A percentile compares a stretch with the other conserved stretches of the same genome.
Evolutionary conservation across 805 yeast genomes (phyloP).

Genomic region (Candida anglica): DNA sequence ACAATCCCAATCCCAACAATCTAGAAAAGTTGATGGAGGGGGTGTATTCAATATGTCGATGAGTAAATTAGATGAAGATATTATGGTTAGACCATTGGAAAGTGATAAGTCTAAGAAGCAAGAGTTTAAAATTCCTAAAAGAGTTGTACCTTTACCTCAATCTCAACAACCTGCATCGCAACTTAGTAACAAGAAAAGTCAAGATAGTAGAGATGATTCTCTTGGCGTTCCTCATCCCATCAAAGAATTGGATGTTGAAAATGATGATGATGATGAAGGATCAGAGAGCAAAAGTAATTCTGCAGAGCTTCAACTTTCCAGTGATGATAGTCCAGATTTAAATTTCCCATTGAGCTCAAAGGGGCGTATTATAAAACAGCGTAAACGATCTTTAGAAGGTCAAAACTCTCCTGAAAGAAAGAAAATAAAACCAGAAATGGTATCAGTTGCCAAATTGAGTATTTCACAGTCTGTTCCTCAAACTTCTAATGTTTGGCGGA

Average conservation of each 20-base stretch:
- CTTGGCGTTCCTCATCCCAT: too few relatives aligned
- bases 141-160: slow-evolving; percentile 42
- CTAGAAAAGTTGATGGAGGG: slow-evolving; percentile 37
- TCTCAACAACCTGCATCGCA: slow-evolving; percentile 22
- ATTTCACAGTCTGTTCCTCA: background rate
- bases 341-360: slow-evolving; percentile 1
- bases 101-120: slow-evolving; percentile 21
- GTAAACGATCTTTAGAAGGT: slow-evolving; percentile 2
- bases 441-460: slow-evolving; percentile 1
- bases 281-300: background rate
- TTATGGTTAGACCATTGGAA: slow-evolving; percentile 40
- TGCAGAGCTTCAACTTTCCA: background rate
- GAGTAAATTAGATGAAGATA: slow-evolving; percentile 39
- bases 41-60: slow-evolving; percentile 25
- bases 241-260: background rate
- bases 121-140: slow-evolving; percentile 40
- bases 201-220: background rate
- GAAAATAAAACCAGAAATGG: slow-evolving; percentile 1
- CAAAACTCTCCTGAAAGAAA: slow-evolving; percentile 2
- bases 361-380: background rate
- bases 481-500: background rate
- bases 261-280: background rate
- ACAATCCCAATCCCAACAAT: slow-evolving; percentile 69
- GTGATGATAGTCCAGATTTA: slow-evolving; percentile 2
- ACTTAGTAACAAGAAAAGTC: slow-evolving; percentile 1